phyloP scores from a whole-genome alignment of 2,329 filamentous ascomycete genomes.

The Coniochaeta ligniaria region DNA sequence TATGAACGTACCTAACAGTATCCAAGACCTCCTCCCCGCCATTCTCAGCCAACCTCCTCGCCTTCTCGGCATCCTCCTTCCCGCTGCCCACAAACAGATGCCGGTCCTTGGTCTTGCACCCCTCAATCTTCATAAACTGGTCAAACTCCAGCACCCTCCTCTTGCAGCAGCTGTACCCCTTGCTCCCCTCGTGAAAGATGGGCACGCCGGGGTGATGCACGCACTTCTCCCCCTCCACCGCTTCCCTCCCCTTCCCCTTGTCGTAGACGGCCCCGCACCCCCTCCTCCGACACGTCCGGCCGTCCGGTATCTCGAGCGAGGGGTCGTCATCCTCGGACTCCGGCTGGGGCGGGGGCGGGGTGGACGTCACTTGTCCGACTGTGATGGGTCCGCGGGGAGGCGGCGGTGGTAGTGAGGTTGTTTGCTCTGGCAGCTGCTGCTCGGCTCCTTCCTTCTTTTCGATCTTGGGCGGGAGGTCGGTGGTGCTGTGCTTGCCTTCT shows the following conservation, averaged over 20 bases:
- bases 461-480: conserved; percentile 60
- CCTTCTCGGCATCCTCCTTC: conserved; percentile 49
- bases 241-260: conserved; percentile 51
- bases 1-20: conserved; percentile 58
- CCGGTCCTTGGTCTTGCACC: conserved; percentile 72
- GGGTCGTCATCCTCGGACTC: conserved; percentile 88
- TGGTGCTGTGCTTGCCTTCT: conserved; percentile 82
- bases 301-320: conserved; percentile 62
- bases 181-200: conserved; percentile 96
- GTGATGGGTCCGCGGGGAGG: conserved; percentile 31
- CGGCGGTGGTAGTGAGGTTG: not conserved
- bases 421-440: not conserved
- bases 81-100: conserved; percentile 83
- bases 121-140: conserved; percentile 92
- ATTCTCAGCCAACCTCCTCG: conserved; percentile 12
- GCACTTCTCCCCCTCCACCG: conserved; percentile 64
- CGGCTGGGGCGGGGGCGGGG: conserved; percentile 53
- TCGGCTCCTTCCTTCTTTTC: conserved; percentile 49
- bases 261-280: conserved; percentile 65
- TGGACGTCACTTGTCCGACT: conserved; percentile 34
- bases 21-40: conserved; percentile 68
- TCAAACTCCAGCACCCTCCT: conserved; percentile 92
- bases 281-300: conserved; percentile 69
- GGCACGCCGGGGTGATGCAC: conserved; percentile 83
- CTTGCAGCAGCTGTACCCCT: conserved; percentile 97